phyloP scores from a whole-genome alignment of 202 grass and related monocot species.

The Panicum hallii region DNA sequence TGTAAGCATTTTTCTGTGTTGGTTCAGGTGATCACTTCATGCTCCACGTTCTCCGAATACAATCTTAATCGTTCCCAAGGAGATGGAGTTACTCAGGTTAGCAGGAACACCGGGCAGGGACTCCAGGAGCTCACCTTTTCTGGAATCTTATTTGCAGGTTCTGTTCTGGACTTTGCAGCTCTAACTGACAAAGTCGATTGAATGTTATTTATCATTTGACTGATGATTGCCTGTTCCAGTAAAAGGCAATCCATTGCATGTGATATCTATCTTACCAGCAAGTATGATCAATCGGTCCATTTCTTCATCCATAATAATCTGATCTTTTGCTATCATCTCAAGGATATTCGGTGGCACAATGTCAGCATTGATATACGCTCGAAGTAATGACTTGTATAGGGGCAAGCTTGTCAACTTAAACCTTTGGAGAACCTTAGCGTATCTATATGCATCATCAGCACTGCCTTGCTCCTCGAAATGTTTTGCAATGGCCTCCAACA shows the following conservation, averaged over 20 bases:
- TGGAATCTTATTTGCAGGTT: not conserved
- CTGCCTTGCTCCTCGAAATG: constrained; percentile 72
- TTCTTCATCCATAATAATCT: constrained; percentile 71
- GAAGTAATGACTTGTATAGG: constrained; percentile 75
- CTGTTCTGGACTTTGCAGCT: not conserved
- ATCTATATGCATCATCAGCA: constrained; percentile 44
- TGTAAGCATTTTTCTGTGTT: not conserved
- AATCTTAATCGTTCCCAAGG: not conserved
- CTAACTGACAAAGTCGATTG: not conserved
- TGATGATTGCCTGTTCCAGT: not conserved
- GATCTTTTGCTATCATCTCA: constrained; percentile 62
- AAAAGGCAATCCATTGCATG: constrained; percentile 33
- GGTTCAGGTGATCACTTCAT: not conserved
- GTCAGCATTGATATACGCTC: constrained; percentile 65
- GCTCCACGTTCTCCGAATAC: constrained; percentile 1
- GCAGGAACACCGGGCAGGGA: not conserved
- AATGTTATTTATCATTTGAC: not conserved
- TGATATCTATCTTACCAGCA: constrained; percentile 49
- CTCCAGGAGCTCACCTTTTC: not conserved
- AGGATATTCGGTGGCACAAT: constrained; percentile 54
- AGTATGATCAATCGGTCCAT: constrained; percentile 51
- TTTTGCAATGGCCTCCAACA: constrained; percentile 63
- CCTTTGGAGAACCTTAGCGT: constrained; percentile 60
- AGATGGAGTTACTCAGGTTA: not conserved
- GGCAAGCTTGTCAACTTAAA: constrained; percentile 63